Evolutionary conservation across 495 filamentous ascomycete genomes (phyloP).

Genomic region (Extremus antarcticus): DNA sequence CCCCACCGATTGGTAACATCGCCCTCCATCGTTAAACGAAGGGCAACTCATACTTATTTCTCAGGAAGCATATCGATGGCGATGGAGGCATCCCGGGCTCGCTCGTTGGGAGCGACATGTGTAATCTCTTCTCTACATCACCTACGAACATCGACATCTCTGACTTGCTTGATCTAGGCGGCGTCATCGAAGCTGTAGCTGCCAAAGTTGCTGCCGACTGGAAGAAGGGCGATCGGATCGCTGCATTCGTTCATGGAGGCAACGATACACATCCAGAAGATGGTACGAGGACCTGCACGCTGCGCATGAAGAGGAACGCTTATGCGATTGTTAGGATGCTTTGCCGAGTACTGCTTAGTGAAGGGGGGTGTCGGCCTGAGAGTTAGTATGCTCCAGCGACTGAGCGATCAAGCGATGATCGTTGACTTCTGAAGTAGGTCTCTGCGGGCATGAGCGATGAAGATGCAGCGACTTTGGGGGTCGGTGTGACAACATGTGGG

Average conservation of each 20-base stretch:
- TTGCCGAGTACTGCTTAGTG: conserved; percentile 42
- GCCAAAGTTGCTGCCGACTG: conserved; percentile 34
- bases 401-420: background rate
- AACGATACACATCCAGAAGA: conserved; percentile 40
- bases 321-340: conserved; percentile 27
- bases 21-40: background rate
- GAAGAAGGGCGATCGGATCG: conserved; percentile 44
- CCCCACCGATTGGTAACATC: conserved; percentile 46
- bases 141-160: background rate
- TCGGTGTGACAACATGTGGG: conserved; percentile 41
- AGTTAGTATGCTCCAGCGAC: background rate
- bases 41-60: conserved; percentile 11
- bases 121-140: background rate
- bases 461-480: conserved; percentile 45
- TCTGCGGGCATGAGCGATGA: conserved; percentile 46
- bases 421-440: conserved; percentile 33
- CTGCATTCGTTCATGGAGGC: conserved; percentile 39
- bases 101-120: background rate
- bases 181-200: conserved; percentile 44
- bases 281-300: conserved; percentile 23
- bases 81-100: conserved; percentile 1
- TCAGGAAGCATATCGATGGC: conserved; percentile 7
- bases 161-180: conserved; percentile 22
- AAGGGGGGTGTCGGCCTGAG: conserved; percentile 40
- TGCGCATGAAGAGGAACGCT: background rate